Base-by-base conservation (phyloP, 257 asterid species). In the Buddleja alternifolia region DNA sequence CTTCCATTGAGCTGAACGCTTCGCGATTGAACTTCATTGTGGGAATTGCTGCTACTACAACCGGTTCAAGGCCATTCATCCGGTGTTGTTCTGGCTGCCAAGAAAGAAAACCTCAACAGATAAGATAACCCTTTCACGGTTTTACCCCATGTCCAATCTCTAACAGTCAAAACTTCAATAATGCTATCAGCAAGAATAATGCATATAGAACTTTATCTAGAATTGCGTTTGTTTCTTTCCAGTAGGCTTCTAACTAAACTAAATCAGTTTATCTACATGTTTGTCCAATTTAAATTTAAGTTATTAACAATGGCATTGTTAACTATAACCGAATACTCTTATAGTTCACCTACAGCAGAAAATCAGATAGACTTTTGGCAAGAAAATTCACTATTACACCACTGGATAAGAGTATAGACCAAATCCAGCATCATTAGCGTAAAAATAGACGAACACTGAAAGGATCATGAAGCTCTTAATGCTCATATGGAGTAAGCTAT, bases 41-140 rank as follows among this genome's bases (percentile, higher is more conserved):
- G 3, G 98, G 98, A 50, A 93, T 93, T 45, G 97, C 97, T 63
- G 91, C 96, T 52, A 93, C 89, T 46, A 79, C 77, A 45, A 75
- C 88, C 6, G 97, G 91, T 76, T 83, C 95, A 57, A 90, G 93
- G 60, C 97, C 95, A 25, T 73, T 76, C 71, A 73, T 78, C 69
- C 79, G 79, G 73, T 77, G 76, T 61, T 77, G 76, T 58, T 81
- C 92, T 57, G 93, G 86, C 98, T 92, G 89, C 78, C 80, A 77
- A 51, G 20, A 60, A 61, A 57, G 12, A 46, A 73, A 24, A 47
- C 24, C 32, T 14, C 10, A 24, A 16, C 32, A 64, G 24, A 12
- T 40, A 62, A 72, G 51, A 50, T 10, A 34, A 70, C 2, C 5
- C 34, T 29, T 29, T 29, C 5, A 29, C 34, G 34, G 34, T 29